Conservation (phyloP, 495 filamentous ascomycete species). For the Ramalina intermedia region DNA sequence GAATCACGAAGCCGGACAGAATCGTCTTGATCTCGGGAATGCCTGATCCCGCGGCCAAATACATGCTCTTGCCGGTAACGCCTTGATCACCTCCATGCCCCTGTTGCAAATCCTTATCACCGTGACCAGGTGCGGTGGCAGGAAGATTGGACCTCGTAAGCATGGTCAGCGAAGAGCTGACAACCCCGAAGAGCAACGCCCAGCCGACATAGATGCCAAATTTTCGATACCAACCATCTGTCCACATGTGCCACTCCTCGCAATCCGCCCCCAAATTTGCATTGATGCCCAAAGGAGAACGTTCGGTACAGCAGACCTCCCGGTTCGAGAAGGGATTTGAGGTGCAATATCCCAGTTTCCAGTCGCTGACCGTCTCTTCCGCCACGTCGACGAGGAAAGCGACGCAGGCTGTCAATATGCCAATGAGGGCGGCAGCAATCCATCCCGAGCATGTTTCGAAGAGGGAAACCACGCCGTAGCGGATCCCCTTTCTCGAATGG, state of each 20-base stretch:
- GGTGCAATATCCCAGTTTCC: conserved; percentile 38
- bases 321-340: conserved; percentile 30
- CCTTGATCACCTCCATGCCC: conserved; percentile 2
- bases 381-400: conserved; percentile 40
- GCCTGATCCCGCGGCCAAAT: conserved; percentile 40
- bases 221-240: conserved; percentile 18
- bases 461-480: conserved; percentile 15
- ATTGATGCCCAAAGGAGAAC: conserved; percentile 16
- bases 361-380: conserved; percentile 38
- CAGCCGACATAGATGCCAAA: conserved; percentile 37
- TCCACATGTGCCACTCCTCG: conserved; percentile 30
- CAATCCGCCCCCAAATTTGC: conserved; percentile 22
- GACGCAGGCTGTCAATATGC: conserved; percentile 38
- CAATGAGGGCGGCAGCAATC: conserved; percentile 37
- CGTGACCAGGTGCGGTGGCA: conserved; percentile 20
- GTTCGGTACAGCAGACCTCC: conserved; percentile 32
- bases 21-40: conserved; percentile 50
- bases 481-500: conserved; percentile 24
- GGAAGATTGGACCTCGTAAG: conserved; percentile 35
- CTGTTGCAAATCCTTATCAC: conserved; percentile 9
- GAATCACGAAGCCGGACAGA: conserved; percentile 44
- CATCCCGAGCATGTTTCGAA: conserved; percentile 36
- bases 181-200: conserved; percentile 33
- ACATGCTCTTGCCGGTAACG: conserved; percentile 35
- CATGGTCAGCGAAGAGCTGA: conserved; percentile 36